Evolutionary conservation across 1,284 basidiomycete genomes (phyloP).

Genomic region (Cyathus olla): DNA sequence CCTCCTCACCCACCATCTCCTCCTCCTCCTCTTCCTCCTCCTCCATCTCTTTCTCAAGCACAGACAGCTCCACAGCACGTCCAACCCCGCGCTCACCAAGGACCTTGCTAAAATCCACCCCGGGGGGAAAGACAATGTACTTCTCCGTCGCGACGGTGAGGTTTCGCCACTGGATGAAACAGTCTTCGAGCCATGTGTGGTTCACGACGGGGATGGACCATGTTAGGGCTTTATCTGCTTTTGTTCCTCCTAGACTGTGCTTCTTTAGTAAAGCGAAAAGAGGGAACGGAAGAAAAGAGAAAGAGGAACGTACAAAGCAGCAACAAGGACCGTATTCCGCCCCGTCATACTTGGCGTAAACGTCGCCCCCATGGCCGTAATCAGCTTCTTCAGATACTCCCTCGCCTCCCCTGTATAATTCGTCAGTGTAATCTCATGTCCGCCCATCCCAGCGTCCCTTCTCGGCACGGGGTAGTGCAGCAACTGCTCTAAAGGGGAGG

Average conservation of each 20-base stretch:
- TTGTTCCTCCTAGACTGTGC: conserved; percentile 72
- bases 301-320: conserved; percentile 73
- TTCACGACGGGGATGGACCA: conserved; percentile 92
- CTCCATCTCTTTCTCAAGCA: conserved; percentile 41
- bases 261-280: conserved; percentile 2
- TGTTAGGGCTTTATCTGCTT: conserved; percentile 76
- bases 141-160: conserved; percentile 69
- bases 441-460: conserved; percentile 51
- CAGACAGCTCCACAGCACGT: conserved; percentile 32
- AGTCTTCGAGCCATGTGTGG: conserved; percentile 91
- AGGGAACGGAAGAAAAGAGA: conserved; percentile 17
- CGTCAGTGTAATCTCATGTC: conserved; percentile 81
- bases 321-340: conserved; percentile 83
- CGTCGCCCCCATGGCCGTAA: conserved; percentile 79
- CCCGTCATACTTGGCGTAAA: conserved; percentile 87
- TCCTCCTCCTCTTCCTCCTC: conserved; percentile 33
- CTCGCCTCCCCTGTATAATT: conserved; percentile 89
- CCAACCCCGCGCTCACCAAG: conserved; percentile 65
- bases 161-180: conserved; percentile 82
- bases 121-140: conserved; percentile 75
- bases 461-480: conserved; percentile 66
- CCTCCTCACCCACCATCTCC: conserved; percentile 22
- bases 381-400: conserved; percentile 88
- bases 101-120: conserved; percentile 72
- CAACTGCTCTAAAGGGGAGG: conserved; percentile 74